Evolutionary conservation across 768 basidiomycete species (phyloP).

Genomic region (Rhizopogon roseolus): DNA sequence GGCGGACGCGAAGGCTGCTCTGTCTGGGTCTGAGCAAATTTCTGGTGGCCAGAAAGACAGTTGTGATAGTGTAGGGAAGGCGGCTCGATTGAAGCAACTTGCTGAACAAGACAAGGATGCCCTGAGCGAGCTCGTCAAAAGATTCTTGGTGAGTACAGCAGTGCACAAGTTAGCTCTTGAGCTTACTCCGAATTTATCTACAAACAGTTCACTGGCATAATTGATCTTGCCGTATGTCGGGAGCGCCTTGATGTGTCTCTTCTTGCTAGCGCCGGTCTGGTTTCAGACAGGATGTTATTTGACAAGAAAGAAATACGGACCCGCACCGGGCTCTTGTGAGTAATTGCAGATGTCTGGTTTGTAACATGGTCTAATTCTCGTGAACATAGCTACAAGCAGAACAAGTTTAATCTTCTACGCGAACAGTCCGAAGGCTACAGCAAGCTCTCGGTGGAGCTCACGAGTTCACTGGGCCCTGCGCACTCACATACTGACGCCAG

Average conservation of each 20-base stretch:
- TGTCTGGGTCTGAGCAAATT: conserved; percentile 27
- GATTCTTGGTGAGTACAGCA: conserved; percentile 44
- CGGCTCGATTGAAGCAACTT: conserved; percentile 42
- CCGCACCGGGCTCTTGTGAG: conserved; percentile 79
- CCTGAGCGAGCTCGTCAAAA: conserved; percentile 53
- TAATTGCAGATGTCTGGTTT: conserved; percentile 9
- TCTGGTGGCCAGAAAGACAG: conserved; percentile 17
- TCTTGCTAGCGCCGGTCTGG: conserved; percentile 59
- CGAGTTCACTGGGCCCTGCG: conserved; percentile 68
- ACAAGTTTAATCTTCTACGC: conserved; percentile 95
- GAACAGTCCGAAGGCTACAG: conserved; percentile 98
- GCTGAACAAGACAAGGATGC: conserved; percentile 63
- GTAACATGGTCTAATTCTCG: conserved; percentile 1
- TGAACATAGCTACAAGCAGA: conserved; percentile 83
- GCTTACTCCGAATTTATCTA: neutral
- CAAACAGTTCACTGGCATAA: conserved; percentile 50
- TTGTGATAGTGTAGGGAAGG: conserved; percentile 15
- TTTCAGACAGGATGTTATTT: conserved; percentile 59
- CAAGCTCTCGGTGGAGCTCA: conserved; percentile 83
- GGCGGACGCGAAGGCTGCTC: conserved; percentile 44
- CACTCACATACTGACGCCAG: conserved; percentile 65
- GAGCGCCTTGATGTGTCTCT: conserved; percentile 71
- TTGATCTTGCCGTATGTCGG: conserved; percentile 58
- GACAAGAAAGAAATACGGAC: conserved; percentile 80
- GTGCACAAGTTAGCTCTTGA: neutral